phyloP scores from a whole-genome alignment of 345 rosid genomes.

The Corchorus capsularis region DNA sequence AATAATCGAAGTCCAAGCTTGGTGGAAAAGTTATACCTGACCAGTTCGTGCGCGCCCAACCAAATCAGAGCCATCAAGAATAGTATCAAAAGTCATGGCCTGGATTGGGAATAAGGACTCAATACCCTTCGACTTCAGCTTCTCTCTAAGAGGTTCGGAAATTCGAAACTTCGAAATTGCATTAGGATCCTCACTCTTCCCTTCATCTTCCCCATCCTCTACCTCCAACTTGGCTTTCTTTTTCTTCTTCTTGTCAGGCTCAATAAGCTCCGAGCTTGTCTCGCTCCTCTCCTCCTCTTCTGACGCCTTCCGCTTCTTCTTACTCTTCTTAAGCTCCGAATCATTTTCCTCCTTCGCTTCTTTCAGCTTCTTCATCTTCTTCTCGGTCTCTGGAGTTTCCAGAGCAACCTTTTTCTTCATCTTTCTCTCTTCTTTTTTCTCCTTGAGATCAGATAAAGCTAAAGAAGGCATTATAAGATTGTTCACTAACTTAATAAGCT shows the following conservation, averaged over 20 bases:
- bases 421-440: constrained; percentile 53
- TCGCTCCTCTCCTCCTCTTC: constrained; percentile 65
- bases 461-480: constrained; percentile 57
- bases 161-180: constrained; percentile 71
- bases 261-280: constrained; percentile 71
- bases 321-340: constrained; percentile 42
- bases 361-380: constrained; percentile 49
- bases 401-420: constrained; percentile 63
- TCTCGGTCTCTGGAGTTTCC: constrained; percentile 39
- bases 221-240: constrained; percentile 48
- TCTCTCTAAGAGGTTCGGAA: constrained; percentile 60
- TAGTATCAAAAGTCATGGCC: constrained; percentile 74
- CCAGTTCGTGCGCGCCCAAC: constrained; percentile 98
- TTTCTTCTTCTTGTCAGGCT: constrained; percentile 45
- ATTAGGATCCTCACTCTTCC: constrained; percentile 58
- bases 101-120: constrained; percentile 87
- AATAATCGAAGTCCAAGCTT: neutral
- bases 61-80: constrained; percentile 79
- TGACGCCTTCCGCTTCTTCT: constrained; percentile 63
- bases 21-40: constrained; percentile 48
- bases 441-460: constrained; percentile 35
- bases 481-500: neutral
- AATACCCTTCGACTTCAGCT: constrained; percentile 73
- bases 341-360: constrained; percentile 32
- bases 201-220: constrained; percentile 47